phyloP scores from a whole-genome alignment of 2,329 filamentous ascomycete species.

The Arthrobotrys sphaeroides region DNA sequence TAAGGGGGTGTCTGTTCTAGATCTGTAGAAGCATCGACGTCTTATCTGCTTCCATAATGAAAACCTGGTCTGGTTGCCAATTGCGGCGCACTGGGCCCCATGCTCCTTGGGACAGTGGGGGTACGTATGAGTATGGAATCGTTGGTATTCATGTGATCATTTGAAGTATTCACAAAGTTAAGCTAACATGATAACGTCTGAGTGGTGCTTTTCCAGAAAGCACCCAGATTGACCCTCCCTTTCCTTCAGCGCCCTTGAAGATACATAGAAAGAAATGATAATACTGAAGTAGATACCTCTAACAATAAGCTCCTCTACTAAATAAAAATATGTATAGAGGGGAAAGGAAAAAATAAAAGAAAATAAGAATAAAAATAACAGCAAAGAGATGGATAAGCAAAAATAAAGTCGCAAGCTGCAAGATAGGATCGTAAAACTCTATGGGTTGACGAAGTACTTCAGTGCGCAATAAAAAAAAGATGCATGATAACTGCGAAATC shows the following conservation, averaged over 20 bases:
- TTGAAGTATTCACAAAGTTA: background rate
- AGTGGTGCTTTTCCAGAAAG: conserved; percentile 18
- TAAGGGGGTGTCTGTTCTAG: background rate
- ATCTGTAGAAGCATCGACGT: background rate
- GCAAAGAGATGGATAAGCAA: background rate
- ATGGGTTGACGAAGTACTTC: background rate
- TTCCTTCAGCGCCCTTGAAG: background rate
- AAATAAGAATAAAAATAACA: background rate
- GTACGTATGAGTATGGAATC: background rate
- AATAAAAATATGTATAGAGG: background rate
- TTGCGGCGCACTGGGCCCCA: background rate
- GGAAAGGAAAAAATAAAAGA: background rate
- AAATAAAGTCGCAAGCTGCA: background rate
- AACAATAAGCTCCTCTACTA: conserved; percentile 12
- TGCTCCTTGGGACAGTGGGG: no score
- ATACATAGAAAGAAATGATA: background rate
- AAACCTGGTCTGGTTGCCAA: background rate
- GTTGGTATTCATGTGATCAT: background rate
- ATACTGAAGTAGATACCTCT: conserved; percentile 19
- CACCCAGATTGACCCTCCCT: background rate
- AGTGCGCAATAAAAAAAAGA: background rate
- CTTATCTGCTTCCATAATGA: background rate
- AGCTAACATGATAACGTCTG: background rate
- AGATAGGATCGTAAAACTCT: background rate
- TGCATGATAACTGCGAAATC: background rate